Conservation (phyloP, 2,329 filamentous ascomycete species). For the Trichoderma sp. region DNA sequence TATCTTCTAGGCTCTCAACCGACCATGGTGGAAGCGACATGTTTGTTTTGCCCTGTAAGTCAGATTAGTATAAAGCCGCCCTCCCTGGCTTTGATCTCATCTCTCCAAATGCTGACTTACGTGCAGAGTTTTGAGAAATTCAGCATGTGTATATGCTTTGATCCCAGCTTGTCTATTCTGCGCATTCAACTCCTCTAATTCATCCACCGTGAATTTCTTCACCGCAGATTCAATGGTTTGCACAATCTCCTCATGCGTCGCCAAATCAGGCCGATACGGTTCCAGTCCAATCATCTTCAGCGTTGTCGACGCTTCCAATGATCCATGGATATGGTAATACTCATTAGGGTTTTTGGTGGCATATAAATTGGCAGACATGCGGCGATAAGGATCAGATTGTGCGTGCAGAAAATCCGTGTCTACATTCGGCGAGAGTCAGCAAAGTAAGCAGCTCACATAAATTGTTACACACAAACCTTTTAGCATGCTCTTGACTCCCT, state of each 20-base stretch:
- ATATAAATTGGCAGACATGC: constrained; percentile 71
- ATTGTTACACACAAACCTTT: constrained; percentile 27
- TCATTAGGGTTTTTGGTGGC: constrained; percentile 62
- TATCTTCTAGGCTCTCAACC: constrained; percentile 48
- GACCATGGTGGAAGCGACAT: constrained; percentile 44
- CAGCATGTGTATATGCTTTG: constrained; percentile 55
- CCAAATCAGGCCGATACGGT: constrained; percentile 57
- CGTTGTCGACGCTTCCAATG: constrained; percentile 66
- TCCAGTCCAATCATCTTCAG: constrained; percentile 68
- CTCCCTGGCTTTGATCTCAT: neutral
- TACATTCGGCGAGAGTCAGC: constrained; percentile 30
- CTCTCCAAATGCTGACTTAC: constrained; percentile 24
- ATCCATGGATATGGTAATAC: constrained; percentile 75
- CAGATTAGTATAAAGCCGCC: neutral
- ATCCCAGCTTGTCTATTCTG: constrained; percentile 58
- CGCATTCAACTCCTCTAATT: constrained; percentile 58
- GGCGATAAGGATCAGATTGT: constrained; percentile 68
- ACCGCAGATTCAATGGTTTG: constrained; percentile 58
- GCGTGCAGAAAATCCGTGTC: constrained; percentile 70
- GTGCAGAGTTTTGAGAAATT: constrained; percentile 54
- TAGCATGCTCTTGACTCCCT: constrained; percentile 31
- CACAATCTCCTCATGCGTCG: constrained; percentile 58
- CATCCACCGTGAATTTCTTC: constrained; percentile 48
- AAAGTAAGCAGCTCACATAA: neutral
- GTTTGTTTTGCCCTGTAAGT: constrained; percentile 44